Conservation (phyloP, 345 rosid genomes). For the Salix viminalis region DNA sequence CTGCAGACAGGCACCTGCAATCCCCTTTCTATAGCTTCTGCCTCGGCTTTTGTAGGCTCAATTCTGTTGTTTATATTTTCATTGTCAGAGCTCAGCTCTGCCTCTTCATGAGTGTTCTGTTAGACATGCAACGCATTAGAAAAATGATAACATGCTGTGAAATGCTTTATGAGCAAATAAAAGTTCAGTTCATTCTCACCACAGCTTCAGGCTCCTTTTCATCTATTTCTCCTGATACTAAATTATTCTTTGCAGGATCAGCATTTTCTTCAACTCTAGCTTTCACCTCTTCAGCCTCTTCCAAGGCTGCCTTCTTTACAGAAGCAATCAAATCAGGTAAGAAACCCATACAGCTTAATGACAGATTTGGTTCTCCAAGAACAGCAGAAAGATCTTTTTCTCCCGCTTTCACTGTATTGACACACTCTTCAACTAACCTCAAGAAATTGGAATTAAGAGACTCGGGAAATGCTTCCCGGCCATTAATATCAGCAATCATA, state of each 20-base stretch:
- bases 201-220: constrained; percentile 41
- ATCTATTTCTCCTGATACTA: constrained; percentile 32
- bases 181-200: constrained; percentile 47
- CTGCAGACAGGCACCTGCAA: constrained; percentile 57
- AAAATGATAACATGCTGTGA: constrained; percentile 9
- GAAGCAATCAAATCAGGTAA: constrained; percentile 67
- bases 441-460: constrained; percentile 20
- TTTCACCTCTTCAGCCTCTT: constrained; percentile 73
- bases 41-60: constrained; percentile 94
- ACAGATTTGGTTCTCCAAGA: constrained; percentile 42
- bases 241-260: constrained; percentile 26
- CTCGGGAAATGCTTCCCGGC: constrained; percentile 21
- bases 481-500: constrained; percentile 13
- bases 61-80: constrained; percentile 57
- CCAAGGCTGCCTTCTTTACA: constrained; percentile 68
- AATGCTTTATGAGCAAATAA: not conserved
- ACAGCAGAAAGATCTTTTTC: constrained; percentile 34
- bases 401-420: constrained; percentile 20
- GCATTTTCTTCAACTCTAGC: constrained; percentile 44
- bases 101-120: constrained; percentile 63
- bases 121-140: constrained; percentile 29
- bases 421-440: constrained; percentile 25
- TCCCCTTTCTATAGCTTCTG: constrained; percentile 86
- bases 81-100: constrained; percentile 61
- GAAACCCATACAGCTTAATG: constrained; percentile 45